These are phyloP conservation scores for Bruguiera hainesii DNA, from an alignment of 441 rosid genomes.

Conservation along the genomic window DNA sequence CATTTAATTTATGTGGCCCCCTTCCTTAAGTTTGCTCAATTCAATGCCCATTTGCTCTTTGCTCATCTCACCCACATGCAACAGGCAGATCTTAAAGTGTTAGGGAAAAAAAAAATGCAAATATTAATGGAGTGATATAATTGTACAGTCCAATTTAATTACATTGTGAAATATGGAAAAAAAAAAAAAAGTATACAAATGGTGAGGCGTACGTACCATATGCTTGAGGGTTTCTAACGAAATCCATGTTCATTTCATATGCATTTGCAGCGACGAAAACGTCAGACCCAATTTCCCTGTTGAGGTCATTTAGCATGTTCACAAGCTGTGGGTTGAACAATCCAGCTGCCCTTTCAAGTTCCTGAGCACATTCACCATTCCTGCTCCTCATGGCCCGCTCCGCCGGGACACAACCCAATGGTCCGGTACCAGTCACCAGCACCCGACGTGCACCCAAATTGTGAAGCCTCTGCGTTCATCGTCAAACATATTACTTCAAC, in stretches of 20 bases:
- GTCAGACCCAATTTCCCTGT: conserved; percentile 47
- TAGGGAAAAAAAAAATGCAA: background rate
- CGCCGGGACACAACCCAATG: conserved; percentile 84
- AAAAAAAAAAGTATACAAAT: too few relatives aligned
- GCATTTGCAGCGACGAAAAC: conserved; percentile 63
- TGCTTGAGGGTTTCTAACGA: conserved; percentile 53
- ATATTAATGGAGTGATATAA: background rate
- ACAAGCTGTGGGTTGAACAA: conserved; percentile 71
- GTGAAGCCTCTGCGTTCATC: conserved; percentile 45
- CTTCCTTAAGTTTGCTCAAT: background rate
- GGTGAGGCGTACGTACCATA: conserved; percentile 41
- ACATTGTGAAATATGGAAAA: too few relatives aligned
- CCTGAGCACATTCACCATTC: conserved; percentile 59
- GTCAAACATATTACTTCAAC: background rate
- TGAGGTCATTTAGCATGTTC: conserved; percentile 46
- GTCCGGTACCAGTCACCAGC: conserved; percentile 88
- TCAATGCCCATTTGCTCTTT: background rate
- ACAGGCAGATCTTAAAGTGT: background rate
- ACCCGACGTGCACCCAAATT: conserved; percentile 76
- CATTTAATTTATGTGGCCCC: background rate
- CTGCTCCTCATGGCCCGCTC: conserved; percentile 65
- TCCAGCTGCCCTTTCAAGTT: conserved; percentile 61
- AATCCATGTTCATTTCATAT: conserved; percentile 49
- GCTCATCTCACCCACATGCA: background rate
- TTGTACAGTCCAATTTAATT: too few relatives aligned